Base-by-base conservation (phyloP, 176 grass and related monocot genomes). In the Urochloa ruziziensis region DNA sequence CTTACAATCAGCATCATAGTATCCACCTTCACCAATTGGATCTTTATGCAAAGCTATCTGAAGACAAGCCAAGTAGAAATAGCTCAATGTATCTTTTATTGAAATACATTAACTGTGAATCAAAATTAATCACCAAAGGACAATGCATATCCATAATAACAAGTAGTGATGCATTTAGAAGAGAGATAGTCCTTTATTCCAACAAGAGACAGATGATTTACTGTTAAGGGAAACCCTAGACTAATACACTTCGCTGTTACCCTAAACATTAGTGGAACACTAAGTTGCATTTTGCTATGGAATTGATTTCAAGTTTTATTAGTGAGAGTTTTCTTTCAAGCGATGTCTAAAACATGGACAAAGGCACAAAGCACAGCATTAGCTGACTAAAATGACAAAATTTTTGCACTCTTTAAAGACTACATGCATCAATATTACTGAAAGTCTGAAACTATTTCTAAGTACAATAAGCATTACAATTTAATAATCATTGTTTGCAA, bases 21-120 rank as follows among this genome's bases (percentile, higher is more conserved):
- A 52, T 34, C 86, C 86, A 77, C 86, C 86, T 88, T 88, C 86
- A 70, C 86, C 86, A 19, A 83, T n/a, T 70, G 86, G 86, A 8
- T 2, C 13, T 62, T 88, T 80, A 70, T 57, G 80, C 67, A 82
- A 88, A 68, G 12, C 24, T 78, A 88, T 83, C 86, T 88, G 73
- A 17, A 77, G 24, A 87, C 6, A 71, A 28, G 23, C 40, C 53
- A 83, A 39, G 64, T 70, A 40, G 42, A 87, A 77, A 70, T 33
- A 68, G 15, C 19, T 47, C 1, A 77, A 49, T 74, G 13, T 29
- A 62, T 43, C 21, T 43, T 60, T 36, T 52, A n/a, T 77, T 6
- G 27, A 73, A 33, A 33, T 34, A 59, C 21, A 80, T 67, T 30
- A 36, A 37, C 14, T 24, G 13, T 24, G 21, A 52, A 53, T 27